Conservation (phyloP, 2,329 filamentous ascomycete genomes). For the Fusarium clavum region DNA sequence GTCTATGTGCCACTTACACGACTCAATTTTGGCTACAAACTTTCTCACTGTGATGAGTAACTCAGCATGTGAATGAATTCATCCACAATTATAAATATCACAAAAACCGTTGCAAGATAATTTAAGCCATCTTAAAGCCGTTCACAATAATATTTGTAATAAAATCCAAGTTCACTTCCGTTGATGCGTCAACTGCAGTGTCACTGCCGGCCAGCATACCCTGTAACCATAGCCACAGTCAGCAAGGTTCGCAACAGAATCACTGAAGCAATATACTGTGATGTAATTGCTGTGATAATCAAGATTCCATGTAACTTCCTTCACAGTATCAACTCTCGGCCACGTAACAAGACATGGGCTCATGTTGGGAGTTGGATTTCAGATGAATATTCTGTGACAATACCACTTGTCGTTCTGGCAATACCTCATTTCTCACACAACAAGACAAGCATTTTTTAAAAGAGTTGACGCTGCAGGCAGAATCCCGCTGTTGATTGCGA, state of each 20-base stretch:
- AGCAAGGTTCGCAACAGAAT: neutral
- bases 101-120: neutral
- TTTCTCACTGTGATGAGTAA: neutral
- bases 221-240: neutral
- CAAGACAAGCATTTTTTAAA: conserved; percentile 1
- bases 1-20: neutral
- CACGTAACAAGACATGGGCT: neutral
- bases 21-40: neutral
- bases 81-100: neutral
- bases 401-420: neutral
- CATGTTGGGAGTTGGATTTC: neutral
- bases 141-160: neutral
- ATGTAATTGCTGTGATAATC: neutral
- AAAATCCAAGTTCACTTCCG: neutral
- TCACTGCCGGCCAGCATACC: neutral
- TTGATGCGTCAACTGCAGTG: neutral
- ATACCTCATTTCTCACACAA: neutral
- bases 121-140: neutral
- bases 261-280: neutral
- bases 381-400: neutral
- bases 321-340: neutral
- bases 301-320: neutral
- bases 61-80: neutral
- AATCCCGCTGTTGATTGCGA: conserved; percentile 25
- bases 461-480: conserved; percentile 1